Evolutionary conservation across 208 protist species (phyloP).

Genomic region (Dictyostelium gargantuum): DNA sequence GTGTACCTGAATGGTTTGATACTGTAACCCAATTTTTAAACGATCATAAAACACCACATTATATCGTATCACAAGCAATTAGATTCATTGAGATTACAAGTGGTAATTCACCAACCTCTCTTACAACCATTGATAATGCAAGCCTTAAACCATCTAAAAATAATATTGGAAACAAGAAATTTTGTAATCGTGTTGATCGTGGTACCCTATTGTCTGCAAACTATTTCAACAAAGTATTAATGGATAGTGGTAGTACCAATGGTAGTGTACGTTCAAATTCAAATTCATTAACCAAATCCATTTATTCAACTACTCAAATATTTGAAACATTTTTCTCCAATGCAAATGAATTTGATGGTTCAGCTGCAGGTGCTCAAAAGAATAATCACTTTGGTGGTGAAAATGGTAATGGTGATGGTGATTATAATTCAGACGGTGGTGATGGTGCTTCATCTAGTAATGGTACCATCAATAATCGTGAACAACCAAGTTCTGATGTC

Average conservation of each 20-base stretch:
- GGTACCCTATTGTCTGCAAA: background rate
- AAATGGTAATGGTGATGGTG: background rate
- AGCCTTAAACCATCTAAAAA: conserved; percentile 7
- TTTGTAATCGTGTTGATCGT: conserved; percentile 13
- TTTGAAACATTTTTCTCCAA: conserved; percentile 52
- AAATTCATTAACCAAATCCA: background rate
- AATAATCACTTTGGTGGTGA: background rate
- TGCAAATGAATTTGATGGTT: background rate
- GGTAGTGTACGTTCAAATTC: background rate
- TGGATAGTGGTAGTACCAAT: background rate
- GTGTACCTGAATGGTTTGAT: conserved; percentile 52
- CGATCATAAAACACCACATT: conserved; percentile 48
- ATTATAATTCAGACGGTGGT: background rate
- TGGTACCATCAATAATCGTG: background rate
- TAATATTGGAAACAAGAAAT: background rate
- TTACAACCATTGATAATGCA: conserved; percentile 23
- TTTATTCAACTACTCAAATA: conserved; percentile 44
- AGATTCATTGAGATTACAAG: conserved; percentile 22
- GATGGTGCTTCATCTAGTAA: background rate
- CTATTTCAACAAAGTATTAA: conserved; percentile 10
- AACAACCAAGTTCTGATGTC: background rate
- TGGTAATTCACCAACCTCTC: conserved; percentile 9
- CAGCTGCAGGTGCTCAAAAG: background rate
- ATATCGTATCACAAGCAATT: conserved; percentile 28
- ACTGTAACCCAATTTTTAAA: conserved; percentile 40